phyloP scores from a whole-genome alignment of 768 basidiomycete genomes.

The Lactarius deliciosus region DNA sequence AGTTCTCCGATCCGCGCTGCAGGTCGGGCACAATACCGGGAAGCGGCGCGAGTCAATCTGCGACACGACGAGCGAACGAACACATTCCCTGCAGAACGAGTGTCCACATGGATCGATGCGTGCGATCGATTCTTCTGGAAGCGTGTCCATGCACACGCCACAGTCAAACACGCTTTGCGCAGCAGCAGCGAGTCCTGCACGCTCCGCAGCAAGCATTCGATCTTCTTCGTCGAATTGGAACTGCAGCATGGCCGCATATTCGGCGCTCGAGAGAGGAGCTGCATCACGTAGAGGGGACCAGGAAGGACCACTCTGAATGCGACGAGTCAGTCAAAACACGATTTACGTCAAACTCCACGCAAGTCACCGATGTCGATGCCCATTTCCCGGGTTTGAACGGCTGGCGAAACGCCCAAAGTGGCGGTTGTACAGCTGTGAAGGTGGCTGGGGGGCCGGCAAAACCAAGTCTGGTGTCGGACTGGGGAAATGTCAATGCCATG shows the following conservation, averaged over 20 bases:
- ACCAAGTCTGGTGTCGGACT: not conserved
- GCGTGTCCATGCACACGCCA: slow-evolving; percentile 54
- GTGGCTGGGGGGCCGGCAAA: not conserved
- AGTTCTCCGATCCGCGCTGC: slow-evolving; percentile 37
- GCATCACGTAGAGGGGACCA: slow-evolving; percentile 14
- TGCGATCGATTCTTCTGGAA: slow-evolving; percentile 44
- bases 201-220: slow-evolving; percentile 12
- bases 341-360: not conserved
- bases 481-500: slow-evolving; percentile 1
- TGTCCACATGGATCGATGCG: slow-evolving; percentile 49
- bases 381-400: slow-evolving; percentile 6
- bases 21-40: slow-evolving; percentile 62
- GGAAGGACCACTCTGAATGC: not conserved
- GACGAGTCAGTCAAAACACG: not conserved
- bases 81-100: slow-evolving; percentile 53
- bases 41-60: slow-evolving; percentile 54
- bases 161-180: slow-evolving; percentile 44
- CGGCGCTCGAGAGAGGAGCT: not conserved
- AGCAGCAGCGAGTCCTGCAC: slow-evolving; percentile 8
- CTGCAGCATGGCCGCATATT: slow-evolving; percentile 16
- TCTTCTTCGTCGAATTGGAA: slow-evolving; percentile 24
- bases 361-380: slow-evolving; percentile 10
- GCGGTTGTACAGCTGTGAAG: not conserved
- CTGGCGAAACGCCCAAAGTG: slow-evolving; percentile 10
- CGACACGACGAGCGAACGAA: slow-evolving; percentile 44